Evolutionary conservation across 306 rosid genomes (phyloP), one percentile per base, ranked within the genome.

Genomic region (Geum urbanum): DNA sequence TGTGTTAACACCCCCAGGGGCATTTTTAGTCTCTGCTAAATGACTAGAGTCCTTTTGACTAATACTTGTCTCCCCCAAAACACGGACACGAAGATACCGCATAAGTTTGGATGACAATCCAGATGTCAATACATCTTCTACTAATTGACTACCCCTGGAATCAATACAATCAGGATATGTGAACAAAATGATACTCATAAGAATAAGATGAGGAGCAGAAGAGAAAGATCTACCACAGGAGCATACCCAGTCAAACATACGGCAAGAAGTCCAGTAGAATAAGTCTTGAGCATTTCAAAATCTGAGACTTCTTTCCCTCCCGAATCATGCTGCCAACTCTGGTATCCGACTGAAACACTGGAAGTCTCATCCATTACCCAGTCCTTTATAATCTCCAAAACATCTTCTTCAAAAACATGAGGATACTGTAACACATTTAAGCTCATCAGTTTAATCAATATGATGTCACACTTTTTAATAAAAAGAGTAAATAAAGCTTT

Each of bases 31-130:
- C 62, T 91, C 96, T 10, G 79, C 49, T 76, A 84, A 53, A 84
- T 86, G 92, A 81, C 67, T 47, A 62, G 78, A 61, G 76, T 91
- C 99, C 84, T 83, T 94, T 77, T 91, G 99, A 82, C 75, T 78
- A 59, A 74, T 70, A 78, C 85, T 86, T n/a, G 86, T 66, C 73
- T 95, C 99, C 24, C 99, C 99, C 71, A 91, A 79, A 73, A 91
- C 86, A 9, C 95, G 88, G 50, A 86, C 66, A 3, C 99, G 99
- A 55, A 95, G 97, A 79, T 87, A 91, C 6, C 89, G 97, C 99
- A 95, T 95, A 58, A 95, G 95, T 84, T 91, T 89, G 66, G 97
- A 95, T 70, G 99, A 84, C 78, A 95, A 81, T 57, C 97, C 91
- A 70, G 96, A 89, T 10, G 95, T 87, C 84, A 94, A 84, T 32